Evolutionary conservation across 257 asterid genomes (phyloP).

Genomic region (Solanum piurae): DNA sequence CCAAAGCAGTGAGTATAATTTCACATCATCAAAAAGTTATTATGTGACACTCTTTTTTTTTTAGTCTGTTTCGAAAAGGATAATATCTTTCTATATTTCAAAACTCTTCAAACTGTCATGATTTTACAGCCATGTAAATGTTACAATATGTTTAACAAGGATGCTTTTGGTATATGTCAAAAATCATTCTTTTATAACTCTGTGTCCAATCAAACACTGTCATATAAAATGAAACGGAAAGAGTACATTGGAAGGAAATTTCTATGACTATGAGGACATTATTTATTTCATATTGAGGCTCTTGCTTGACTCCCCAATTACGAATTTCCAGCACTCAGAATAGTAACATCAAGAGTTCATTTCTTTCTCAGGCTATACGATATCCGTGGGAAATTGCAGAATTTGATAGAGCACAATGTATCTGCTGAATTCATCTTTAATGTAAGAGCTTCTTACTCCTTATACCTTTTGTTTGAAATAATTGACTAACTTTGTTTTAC

Average conservation of each 20-base stretch:
- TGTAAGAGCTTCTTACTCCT: conserved; percentile 26
- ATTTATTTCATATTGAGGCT: background rate
- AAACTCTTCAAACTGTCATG: background rate
- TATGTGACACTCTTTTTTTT: background rate
- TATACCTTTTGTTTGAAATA: background rate
- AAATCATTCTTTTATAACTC: background rate
- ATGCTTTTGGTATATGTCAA: background rate
- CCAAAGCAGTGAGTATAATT: conserved; percentile 60
- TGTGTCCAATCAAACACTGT: background rate
- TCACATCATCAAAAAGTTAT: background rate
- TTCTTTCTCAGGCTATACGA: conserved; percentile 41
- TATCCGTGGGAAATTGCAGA: conserved; percentile 73
- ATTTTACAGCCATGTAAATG: background rate
- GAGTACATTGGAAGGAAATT: background rate
- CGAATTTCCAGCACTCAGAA: background rate
- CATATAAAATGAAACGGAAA: background rate
- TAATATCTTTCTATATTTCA: background rate
- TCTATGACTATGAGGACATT: background rate
- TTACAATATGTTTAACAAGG: background rate
- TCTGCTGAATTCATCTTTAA: conserved; percentile 66
- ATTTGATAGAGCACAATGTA: conserved; percentile 68
- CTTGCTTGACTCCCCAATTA: background rate
- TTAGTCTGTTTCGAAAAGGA: background rate
- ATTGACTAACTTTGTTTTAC: conserved; percentile 2
- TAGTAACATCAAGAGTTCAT: background rate